Conservation (phyloP, 176 grass and related monocot genomes). For the bread wheat (Triticum aestivum) region IWGSC_CS_RefSeq_v2.1 NC_057806.1:465130389-465130888, state of each 20-base stretch:
- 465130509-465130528: not conserved
- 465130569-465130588: not conserved
- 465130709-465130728: conserved; percentile 78
- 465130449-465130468: conserved; percentile 60
- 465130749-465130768: conserved; percentile 71
- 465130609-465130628: not conserved
- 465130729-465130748: conserved; percentile 70
- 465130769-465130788: conserved; percentile 30
- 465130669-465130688: conserved; percentile 10
- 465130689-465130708: conserved; percentile 59
- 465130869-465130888: not conserved
- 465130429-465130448: conserved; percentile 94
- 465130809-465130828: conserved; percentile 2
- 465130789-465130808: not conserved
- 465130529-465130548: not conserved
- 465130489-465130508: not conserved
- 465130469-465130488: not conserved
- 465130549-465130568: not conserved
- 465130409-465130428: conserved; percentile 95
- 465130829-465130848: not conserved
- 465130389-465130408: conserved; percentile 84
- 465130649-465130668: not conserved
- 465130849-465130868: not conserved
- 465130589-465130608: not conserved
- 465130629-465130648: not conserved